Evolutionary conservation across 495 filamentous ascomycete genomes (phyloP).

Genomic region (Talaromyces wortmannii): DNA sequence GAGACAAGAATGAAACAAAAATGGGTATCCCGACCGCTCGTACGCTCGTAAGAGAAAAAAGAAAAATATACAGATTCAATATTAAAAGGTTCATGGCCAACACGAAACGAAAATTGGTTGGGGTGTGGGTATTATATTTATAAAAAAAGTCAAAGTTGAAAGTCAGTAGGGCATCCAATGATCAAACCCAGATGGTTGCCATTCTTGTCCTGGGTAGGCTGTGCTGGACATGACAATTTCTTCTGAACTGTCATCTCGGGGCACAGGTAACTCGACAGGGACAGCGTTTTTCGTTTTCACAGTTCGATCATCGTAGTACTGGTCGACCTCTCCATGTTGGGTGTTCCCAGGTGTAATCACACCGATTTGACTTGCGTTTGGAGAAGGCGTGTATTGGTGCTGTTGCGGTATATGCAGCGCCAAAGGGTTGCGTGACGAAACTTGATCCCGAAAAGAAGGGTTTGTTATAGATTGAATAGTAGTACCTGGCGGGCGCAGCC

Average conservation of each 20-base stretch:
- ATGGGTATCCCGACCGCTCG: slow-evolving; percentile 10
- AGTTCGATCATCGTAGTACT: slow-evolving; percentile 12
- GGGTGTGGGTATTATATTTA: too few relatives aligned
- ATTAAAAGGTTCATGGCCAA: not conserved
- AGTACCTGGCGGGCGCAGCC: not conserved
- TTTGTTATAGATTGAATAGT: not conserved
- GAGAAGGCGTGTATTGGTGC: too few relatives aligned
- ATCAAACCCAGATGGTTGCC: slow-evolving; percentile 50
- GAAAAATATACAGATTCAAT: not conserved
- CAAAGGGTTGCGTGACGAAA: too few relatives aligned
- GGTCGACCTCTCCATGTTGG: not conserved
- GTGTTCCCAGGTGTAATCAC: not conserved
- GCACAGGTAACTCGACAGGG: slow-evolving; percentile 32
- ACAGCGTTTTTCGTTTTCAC: slow-evolving; percentile 31
- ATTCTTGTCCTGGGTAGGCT: slow-evolving; percentile 77
- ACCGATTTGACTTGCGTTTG: too few relatives aligned
- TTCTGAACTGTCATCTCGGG: slow-evolving; percentile 46
- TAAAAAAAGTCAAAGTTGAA: not conserved
- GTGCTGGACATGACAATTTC: slow-evolving; percentile 66
- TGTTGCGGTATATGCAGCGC: too few relatives aligned
- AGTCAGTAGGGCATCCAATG: slow-evolving; percentile 17
- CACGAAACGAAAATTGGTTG: not conserved
- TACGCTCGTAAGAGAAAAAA: not conserved
- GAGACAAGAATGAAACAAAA: slow-evolving; percentile 8
- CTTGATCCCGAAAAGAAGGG: too few relatives aligned